These are phyloP conservation scores for Podospora tetraspora DNA, from an alignment of 495 filamentous ascomycete genomes.

Conservation along the genomic window DNA sequence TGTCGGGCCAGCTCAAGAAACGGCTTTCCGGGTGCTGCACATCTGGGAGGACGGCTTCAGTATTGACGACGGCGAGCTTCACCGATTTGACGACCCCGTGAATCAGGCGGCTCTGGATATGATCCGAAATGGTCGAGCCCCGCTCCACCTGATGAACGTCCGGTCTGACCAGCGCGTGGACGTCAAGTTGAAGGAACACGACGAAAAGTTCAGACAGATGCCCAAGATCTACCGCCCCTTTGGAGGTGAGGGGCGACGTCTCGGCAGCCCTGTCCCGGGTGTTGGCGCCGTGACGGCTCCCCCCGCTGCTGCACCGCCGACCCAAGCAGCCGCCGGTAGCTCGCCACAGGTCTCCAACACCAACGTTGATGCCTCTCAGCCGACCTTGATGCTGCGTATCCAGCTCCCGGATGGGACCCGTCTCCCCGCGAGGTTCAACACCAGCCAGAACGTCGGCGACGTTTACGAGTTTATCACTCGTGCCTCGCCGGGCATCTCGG, in stretches of 20 bases:
- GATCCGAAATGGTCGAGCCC: constrained; percentile 83
- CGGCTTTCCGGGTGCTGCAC: constrained; percentile 58
- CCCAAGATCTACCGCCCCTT: constrained; percentile 90
- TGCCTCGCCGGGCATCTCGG: constrained; percentile 53
- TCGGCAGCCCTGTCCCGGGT: constrained; percentile 89
- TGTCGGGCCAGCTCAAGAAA: constrained; percentile 43
- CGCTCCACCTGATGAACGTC: constrained; percentile 84
- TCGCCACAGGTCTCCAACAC: constrained; percentile 36
- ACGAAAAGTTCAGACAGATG: constrained; percentile 73
- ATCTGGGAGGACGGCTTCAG: constrained; percentile 95
- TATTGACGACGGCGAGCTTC: constrained; percentile 89
- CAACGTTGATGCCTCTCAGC: constrained; percentile 68
- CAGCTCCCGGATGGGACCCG: constrained; percentile 87
- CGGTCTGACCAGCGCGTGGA: constrained; percentile 79
- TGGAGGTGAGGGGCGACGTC: constrained; percentile 69
- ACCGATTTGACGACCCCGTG: constrained; percentile 78
- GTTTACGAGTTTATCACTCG: constrained; percentile 80
- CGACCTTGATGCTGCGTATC: constrained; percentile 74
- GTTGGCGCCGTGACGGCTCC: constrained; percentile 34
- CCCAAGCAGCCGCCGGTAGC: constrained; percentile 27
- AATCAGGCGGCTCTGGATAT: constrained; percentile 75
- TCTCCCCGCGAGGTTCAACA: constrained; percentile 84
- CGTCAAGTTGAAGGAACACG: constrained; percentile 80
- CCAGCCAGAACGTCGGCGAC: constrained; percentile 82
- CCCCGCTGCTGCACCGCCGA: constrained; percentile 33